Evolutionary conservation across 192 early-diverging fungal species (phyloP).

Genomic region (Coemansia erecta): DNA sequence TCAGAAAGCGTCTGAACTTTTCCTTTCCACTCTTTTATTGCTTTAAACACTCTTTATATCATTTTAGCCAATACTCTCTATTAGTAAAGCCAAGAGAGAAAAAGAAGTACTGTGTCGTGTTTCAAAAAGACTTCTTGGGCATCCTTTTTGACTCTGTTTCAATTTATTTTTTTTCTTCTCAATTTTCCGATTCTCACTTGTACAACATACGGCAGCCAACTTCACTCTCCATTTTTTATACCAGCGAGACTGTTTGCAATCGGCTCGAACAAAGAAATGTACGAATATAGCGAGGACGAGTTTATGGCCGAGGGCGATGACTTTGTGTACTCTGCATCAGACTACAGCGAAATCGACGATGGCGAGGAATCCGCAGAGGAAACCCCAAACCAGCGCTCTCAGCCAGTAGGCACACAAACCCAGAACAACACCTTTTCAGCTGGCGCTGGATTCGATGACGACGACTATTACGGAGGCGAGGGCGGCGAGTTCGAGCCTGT

Average conservation of each 20-base stretch:
- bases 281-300: conserved; percentile 26
- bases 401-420: conserved; percentile 2
- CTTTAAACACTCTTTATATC: too few species aligned
- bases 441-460: conserved; percentile 19
- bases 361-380: not conserved
- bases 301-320: conserved; percentile 46
- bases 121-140: too few species aligned
- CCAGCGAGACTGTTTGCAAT: not conserved
- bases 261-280: conserved; percentile 16
- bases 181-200: not conserved
- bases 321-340: conserved; percentile 34
- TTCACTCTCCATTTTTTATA: not conserved
- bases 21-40: too few species aligned
- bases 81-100: too few species aligned
- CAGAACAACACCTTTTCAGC: conserved; percentile 15
- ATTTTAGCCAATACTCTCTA: too few species aligned
- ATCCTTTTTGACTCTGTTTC: too few species aligned
- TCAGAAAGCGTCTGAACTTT: too few species aligned
- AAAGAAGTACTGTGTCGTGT: too few species aligned
- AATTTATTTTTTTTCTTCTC: not conserved
- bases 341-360: not conserved
- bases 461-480: conserved; percentile 28
- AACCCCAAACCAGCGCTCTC: not conserved
- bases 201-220: not conserved
- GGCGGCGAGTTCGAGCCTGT: conserved; percentile 33